Percentiles rank a stretch among this genome's conserved stretches.
These are phyloP conservation scores for Phyllosticta paracitricarpa DNA, from an alignment of 2,329 filamentous ascomycete genomes.

Conservation along the genomic window DNA sequence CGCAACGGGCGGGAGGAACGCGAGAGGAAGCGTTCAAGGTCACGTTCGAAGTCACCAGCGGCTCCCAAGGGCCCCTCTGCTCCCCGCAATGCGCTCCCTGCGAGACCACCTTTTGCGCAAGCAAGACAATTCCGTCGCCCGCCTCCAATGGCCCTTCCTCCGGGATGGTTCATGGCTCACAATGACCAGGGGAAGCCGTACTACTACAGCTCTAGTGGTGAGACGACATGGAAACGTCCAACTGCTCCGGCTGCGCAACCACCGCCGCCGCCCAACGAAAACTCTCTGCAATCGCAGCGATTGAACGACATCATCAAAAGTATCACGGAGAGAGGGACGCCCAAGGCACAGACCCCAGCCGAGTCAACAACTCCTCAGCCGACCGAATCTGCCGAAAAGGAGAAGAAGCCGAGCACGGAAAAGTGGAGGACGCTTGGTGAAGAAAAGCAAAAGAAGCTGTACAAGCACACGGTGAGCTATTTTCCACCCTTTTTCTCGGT, in stretches of 20 bases:
- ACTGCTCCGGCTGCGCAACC: conserved; percentile 51
- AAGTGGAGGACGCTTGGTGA: conserved; percentile 60
- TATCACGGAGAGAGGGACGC: conserved; percentile 61
- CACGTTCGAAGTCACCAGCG: conserved; percentile 39
- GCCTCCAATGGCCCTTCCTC: conserved; percentile 54
- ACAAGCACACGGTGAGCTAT: conserved; percentile 78
- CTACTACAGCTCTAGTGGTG: conserved; percentile 72
- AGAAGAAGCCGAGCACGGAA: conserved; percentile 44
- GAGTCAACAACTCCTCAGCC: conserved; percentile 58
- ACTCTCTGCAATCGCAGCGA: conserved; percentile 53
- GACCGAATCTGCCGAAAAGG: conserved; percentile 43
- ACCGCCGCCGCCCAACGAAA: conserved; percentile 52
- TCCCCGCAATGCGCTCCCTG: conserved; percentile 39
- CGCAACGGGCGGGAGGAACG: conserved; percentile 51
- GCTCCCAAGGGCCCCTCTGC: conserved; percentile 34
- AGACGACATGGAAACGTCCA: conserved; percentile 74
- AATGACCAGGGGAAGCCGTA: conserved; percentile 58
- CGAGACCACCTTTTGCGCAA: conserved; percentile 42
- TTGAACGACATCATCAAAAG: conserved; percentile 68
- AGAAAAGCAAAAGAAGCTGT: conserved; percentile 91
- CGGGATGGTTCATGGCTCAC: conserved; percentile 76
- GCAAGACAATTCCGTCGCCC: conserved; percentile 23
- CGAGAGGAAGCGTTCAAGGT: conserved; percentile 38
- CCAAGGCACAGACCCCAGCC: conserved; percentile 37
- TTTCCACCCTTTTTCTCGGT: background rate